phyloP scores from a whole-genome alignment of 2,329 filamentous ascomycete genomes.

The Aspergillus sclerotialis region DNA sequence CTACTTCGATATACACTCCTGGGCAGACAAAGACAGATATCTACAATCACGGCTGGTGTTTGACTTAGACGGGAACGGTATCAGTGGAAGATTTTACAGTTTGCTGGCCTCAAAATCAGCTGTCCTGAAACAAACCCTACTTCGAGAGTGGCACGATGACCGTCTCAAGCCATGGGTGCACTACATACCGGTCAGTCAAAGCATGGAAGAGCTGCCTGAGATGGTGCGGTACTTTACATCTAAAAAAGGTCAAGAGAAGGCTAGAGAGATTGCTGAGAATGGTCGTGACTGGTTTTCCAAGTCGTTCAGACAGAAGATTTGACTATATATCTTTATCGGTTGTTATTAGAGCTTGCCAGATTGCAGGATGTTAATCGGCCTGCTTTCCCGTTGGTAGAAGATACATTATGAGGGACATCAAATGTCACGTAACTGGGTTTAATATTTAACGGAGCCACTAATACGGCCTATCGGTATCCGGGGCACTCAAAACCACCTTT shows the following conservation, averaged over 20 bases:
- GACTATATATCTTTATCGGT: conserved; percentile 12
- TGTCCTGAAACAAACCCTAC: conserved; percentile 14
- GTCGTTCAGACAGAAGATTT: conserved; percentile 11
- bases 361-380: too few species aligned
- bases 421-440: too few species aligned
- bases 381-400: too few species aligned
- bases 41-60: conserved; percentile 11
- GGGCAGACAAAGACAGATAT: conserved; percentile 9
- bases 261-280: conserved; percentile 9
- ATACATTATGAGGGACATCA: too few species aligned
- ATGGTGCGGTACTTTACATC: conserved; percentile 13
- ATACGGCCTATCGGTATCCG: too few species aligned
- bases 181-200: conserved; percentile 16
- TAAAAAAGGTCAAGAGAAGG: conserved; percentile 5
- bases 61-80: conserved; percentile 17
- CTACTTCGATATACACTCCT: conserved; percentile 8
- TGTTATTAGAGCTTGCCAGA: conserved; percentile 13
- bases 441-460: too few species aligned
- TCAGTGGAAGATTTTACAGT: conserved; percentile 16
- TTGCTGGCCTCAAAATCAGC: conserved; percentile 12
- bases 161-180: conserved; percentile 16
- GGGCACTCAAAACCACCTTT: too few species aligned
- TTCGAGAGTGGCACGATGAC: conserved; percentile 20
- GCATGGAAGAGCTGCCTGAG: conserved; percentile 15
- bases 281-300: conserved; percentile 11